Conservation (phyloP, 1,284 basidiomycete species). For the Pholiota adiposa region DNA sequence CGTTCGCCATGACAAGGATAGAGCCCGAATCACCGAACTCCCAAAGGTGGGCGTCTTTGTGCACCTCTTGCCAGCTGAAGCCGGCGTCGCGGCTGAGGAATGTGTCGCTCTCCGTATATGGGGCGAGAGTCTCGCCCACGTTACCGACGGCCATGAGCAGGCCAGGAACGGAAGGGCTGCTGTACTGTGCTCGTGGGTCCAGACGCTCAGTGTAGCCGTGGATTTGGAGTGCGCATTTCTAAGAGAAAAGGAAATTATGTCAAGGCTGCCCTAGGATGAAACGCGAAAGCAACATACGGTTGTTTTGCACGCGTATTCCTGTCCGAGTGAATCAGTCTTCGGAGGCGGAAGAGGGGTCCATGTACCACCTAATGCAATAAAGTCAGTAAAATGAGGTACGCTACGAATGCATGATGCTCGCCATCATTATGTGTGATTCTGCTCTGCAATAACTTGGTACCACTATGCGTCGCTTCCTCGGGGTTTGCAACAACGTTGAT, state of each 20-base stretch:
- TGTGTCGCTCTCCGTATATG: slow-evolving; percentile 90
- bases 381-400: background rate
- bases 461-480: slow-evolving; percentile 72
- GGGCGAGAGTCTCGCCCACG: slow-evolving; percentile 83
- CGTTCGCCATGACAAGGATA: slow-evolving; percentile 91
- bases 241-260: slow-evolving; percentile 5
- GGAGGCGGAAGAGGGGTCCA: slow-evolving; percentile 90
- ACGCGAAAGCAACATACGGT: slow-evolving; percentile 53
- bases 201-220: slow-evolving; percentile 95
- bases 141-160: slow-evolving; percentile 98
- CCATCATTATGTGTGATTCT: slow-evolving; percentile 98
- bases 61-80: slow-evolving; percentile 98
- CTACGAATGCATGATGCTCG: slow-evolving; percentile 30
- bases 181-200: slow-evolving; percentile 91
- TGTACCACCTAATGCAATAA: slow-evolving; percentile 61
- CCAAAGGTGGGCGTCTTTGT: slow-evolving; percentile 98
- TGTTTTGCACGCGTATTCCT: slow-evolving; percentile 72
- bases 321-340: slow-evolving; percentile 74
- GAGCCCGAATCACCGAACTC: slow-evolving; percentile 98
- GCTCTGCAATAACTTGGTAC: slow-evolving; percentile 81
- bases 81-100: slow-evolving; percentile 97
- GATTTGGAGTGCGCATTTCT: slow-evolving; percentile 88
- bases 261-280: background rate
- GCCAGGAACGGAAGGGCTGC: slow-evolving; percentile 90
- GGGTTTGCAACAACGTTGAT: slow-evolving; percentile 91